These are phyloP conservation scores for Boletus rubroflammeus DNA, from an alignment of 768 basidiomycete genomes.

Conservation along the genomic window DNA sequence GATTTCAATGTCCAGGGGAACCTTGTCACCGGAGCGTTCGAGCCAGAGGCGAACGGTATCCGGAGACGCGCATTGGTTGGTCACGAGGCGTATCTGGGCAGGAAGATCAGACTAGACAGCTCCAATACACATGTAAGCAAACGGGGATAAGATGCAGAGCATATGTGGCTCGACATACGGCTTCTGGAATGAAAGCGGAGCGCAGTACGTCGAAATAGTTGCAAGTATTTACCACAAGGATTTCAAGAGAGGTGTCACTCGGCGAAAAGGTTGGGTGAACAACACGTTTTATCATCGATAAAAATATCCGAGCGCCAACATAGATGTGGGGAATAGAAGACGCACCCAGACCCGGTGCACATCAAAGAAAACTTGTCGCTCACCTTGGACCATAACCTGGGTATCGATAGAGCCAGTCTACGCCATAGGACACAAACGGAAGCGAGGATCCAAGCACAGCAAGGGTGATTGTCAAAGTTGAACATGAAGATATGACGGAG, in stretches of 20 bases:
- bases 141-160: constrained; percentile 1
- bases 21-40: constrained; percentile 66
- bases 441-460: constrained; percentile 71
- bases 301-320: constrained; percentile 17
- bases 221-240: constrained; percentile 1
- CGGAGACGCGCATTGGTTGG: constrained; percentile 64
- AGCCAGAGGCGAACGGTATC: constrained; percentile 83
- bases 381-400: constrained; percentile 76
- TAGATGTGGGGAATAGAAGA: constrained; percentile 2
- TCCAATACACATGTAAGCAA: neutral
- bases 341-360: neutral
- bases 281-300: constrained; percentile 18
- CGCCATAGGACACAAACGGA: constrained; percentile 70
- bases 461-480: constrained; percentile 67
- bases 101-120: neutral
- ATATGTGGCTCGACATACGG: neutral
- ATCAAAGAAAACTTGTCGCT: constrained; percentile 22
- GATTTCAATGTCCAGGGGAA: constrained; percentile 79
- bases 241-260: neutral
- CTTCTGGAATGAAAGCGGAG: neutral
- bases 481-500: constrained; percentile 68
- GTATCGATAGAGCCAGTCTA: constrained; percentile 59
- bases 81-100: constrained; percentile 66
- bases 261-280: neutral
- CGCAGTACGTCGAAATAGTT: neutral